Conservation (phyloP, 2,329 filamentous ascomycete species). For the Aschersonia sp. region DNA sequence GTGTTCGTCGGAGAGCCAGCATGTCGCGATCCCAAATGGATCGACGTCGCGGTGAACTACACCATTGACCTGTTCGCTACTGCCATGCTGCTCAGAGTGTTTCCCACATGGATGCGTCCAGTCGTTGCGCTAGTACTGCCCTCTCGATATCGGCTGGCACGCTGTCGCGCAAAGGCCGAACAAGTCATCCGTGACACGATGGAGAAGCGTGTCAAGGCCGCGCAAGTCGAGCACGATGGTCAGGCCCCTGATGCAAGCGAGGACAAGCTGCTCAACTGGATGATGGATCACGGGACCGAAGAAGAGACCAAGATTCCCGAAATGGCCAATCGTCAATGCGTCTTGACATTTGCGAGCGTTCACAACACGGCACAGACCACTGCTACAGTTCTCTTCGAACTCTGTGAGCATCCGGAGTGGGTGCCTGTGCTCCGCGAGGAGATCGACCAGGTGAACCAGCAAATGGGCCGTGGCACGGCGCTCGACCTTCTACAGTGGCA, state of each 20-base stretch:
- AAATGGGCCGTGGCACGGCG: not conserved
- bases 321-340: not conserved
- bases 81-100: not conserved
- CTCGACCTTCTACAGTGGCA: not conserved
- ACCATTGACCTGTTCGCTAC: not conserved
- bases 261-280: not conserved
- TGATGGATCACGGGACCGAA: constrained; percentile 1
- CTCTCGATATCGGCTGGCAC: not conserved
- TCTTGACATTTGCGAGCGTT: not conserved
- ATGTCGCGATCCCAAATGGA: constrained; percentile 1
- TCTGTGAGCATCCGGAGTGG: constrained; percentile 3
- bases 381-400: not conserved
- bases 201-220: not conserved
- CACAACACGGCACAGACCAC: not conserved
- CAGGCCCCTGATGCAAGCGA: not conserved
- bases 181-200: not conserved
- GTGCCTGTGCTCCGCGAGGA: constrained; percentile 1
- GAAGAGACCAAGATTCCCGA: not conserved
- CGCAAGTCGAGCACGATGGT: not conserved
- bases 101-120: not conserved
- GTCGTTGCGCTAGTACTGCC: not conserved
- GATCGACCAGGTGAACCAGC: not conserved
- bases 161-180: not conserved
- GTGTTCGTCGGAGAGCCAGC: constrained; percentile 1
- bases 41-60: not conserved